Evolutionary conservation across 1,139 yeast species (phyloP).

Genomic region (Pichia terricola): DNA sequence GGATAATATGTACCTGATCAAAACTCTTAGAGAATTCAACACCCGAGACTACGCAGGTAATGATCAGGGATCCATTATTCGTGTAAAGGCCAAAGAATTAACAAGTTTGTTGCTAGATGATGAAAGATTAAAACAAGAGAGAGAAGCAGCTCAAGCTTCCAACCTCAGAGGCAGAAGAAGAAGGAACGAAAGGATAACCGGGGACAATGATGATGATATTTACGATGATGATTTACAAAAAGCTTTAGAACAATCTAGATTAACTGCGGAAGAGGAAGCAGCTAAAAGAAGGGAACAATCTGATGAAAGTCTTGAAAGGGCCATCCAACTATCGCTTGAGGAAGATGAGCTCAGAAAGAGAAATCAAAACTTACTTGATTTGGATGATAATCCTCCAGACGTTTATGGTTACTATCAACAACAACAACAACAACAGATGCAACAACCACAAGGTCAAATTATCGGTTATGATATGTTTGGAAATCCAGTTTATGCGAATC

Average conservation of each 20-base stretch:
- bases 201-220: constrained; percentile 25
- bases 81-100: constrained; percentile 88
- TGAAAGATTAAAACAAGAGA: constrained; percentile 69
- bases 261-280: constrained; percentile 85
- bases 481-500: constrained; percentile 48
- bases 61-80: constrained; percentile 84
- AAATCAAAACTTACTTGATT: constrained; percentile 47
- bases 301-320: constrained; percentile 71
- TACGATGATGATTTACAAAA: constrained; percentile 75
- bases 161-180: constrained; percentile 21
- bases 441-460: constrained; percentile 19
- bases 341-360: constrained; percentile 69
- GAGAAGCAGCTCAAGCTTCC: constrained; percentile 38
- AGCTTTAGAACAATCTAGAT: constrained; percentile 74
- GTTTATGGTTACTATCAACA: constrained; percentile 23
- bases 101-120: constrained; percentile 74
- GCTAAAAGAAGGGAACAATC: constrained; percentile 40
- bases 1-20: constrained; percentile 81
- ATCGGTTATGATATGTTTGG: constrained; percentile 63
- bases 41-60: constrained; percentile 69
- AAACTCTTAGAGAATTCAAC: constrained; percentile 85
- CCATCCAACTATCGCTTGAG: constrained; percentile 74
- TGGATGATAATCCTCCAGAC: constrained; percentile 33
- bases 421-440: constrained; percentile 18
- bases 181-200: constrained; percentile 13